Evolutionary conservation across 2,329 filamentous ascomycete genomes (phyloP).

Genomic region (Ophiostoma sp.): DNA sequence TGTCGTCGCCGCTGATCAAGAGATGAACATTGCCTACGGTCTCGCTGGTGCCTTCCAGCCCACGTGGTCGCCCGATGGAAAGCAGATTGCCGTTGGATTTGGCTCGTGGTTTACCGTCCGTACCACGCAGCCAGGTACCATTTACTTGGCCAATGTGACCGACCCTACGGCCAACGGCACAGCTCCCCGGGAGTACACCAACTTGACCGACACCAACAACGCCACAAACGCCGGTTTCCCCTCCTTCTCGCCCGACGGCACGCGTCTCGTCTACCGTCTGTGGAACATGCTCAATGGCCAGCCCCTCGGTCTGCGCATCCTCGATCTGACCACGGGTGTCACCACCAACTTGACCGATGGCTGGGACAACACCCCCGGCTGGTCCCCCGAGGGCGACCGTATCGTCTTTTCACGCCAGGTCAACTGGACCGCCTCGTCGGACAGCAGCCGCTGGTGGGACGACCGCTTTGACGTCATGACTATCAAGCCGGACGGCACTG

Average conservation of each 20-base stretch:
- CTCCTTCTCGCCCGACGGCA: slow-evolving; percentile 11
- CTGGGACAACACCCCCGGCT: slow-evolving; percentile 10
- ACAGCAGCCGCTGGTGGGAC: neutral
- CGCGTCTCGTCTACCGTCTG: neutral
- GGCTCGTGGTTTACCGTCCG: neutral
- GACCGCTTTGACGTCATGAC: slow-evolving; percentile 2
- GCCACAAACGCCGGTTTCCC: slow-evolving; percentile 8
- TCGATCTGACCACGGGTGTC: neutral
- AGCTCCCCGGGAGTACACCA: neutral
- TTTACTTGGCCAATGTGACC: neutral
- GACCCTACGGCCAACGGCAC: neutral
- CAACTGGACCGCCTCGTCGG: neutral
- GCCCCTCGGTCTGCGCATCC: neutral
- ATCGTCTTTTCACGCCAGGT: neutral
- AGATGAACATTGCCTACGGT: neutral
- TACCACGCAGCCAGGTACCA: neutral
- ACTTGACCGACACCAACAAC: neutral
- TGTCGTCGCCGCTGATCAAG: neutral
- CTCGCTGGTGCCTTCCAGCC: neutral
- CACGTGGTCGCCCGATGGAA: neutral
- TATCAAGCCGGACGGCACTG: neutral
- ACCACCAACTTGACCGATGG: neutral
- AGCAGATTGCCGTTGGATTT: neutral
- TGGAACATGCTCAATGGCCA: slow-evolving; percentile 2
- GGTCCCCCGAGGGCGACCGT: neutral